phyloP scores from a whole-genome alignment of 2,329 filamentous ascomycete species.

The Ophiostoma sp. region DNA sequence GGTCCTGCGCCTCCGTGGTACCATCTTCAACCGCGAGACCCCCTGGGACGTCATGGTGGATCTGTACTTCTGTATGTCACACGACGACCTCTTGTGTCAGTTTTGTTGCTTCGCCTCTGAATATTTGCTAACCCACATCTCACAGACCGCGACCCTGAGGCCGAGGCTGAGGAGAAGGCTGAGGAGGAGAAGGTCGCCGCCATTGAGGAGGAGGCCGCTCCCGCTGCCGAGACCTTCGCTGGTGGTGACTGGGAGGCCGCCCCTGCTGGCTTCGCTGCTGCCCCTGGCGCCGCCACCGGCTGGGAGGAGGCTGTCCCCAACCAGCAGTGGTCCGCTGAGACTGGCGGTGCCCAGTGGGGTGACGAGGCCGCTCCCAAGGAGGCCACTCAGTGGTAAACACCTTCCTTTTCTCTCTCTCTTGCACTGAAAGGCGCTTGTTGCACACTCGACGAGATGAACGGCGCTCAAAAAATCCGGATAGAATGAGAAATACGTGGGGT shows the following conservation, averaged over 20 bases:
- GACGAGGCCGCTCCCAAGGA: slow-evolving; percentile 49
- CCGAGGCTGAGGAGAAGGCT: slow-evolving; percentile 97
- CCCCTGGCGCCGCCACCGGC: slow-evolving; percentile 49
- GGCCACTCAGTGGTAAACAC: slow-evolving; percentile 50
- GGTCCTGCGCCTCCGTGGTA: slow-evolving; percentile 97
- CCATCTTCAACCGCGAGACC: slow-evolving; percentile 90
- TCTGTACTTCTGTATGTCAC: slow-evolving; percentile 88
- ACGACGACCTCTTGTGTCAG: too few species aligned
- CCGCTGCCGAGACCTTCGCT: slow-evolving; percentile 76
- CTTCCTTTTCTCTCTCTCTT: slow-evolving; percentile 1
- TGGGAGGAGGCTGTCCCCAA: slow-evolving; percentile 64
- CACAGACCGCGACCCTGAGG: slow-evolving; percentile 92
- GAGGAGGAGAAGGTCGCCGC: slow-evolving; percentile 89
- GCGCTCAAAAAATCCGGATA: neutral
- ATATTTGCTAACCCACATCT: slow-evolving; percentile 28
- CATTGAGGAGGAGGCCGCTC: slow-evolving; percentile 80
- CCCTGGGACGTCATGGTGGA: slow-evolving; percentile 99
- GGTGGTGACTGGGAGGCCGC: slow-evolving; percentile 83
- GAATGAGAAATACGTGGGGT: slow-evolving; percentile 1
- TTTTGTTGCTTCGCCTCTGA: neutral
- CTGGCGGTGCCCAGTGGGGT: slow-evolving; percentile 58
- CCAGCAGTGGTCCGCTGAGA: slow-evolving; percentile 67
- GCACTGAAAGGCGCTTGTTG: neutral
- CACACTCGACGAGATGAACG: neutral
- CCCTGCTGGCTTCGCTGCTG: slow-evolving; percentile 68